Evolutionary conservation across 2,329 filamentous ascomycete genomes (phyloP).

Genomic region (Hymenoscyphus salicellus): DNA sequence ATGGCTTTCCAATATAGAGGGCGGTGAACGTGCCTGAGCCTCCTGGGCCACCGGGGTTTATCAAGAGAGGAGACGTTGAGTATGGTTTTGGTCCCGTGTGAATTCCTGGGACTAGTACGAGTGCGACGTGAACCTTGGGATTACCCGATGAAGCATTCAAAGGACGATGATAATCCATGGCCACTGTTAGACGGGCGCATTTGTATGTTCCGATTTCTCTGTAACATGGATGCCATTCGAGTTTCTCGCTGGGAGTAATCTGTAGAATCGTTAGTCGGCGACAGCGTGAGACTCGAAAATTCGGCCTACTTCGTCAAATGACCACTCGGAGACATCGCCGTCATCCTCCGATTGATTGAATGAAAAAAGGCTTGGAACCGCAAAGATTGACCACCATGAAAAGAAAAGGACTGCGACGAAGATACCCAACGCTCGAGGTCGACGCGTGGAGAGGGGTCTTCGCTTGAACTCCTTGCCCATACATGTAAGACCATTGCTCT

Average conservation of each 20-base stretch:
- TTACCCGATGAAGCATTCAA: constrained; percentile 35
- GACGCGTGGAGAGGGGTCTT: background rate
- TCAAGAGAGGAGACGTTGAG: constrained; percentile 40
- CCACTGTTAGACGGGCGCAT: constrained; percentile 46
- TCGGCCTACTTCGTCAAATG: constrained; percentile 3
- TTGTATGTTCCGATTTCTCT: constrained; percentile 26
- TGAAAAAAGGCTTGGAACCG: constrained; percentile 1
- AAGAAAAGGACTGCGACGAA: background rate
- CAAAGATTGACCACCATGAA: constrained; percentile 2
- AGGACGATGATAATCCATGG: constrained; percentile 47
- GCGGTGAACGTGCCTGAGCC: constrained; percentile 18
- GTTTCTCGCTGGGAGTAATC: constrained; percentile 45
- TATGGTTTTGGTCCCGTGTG: constrained; percentile 28
- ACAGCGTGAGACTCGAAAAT: background rate
- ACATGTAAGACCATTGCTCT: no score
- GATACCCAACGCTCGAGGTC: background rate
- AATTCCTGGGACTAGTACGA: constrained; percentile 27
- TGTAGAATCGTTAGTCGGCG: constrained; percentile 18
- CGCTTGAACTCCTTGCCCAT: background rate
- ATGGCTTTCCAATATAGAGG: constrained; percentile 29
- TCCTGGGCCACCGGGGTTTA: constrained; percentile 27
- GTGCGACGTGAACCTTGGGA: constrained; percentile 32
- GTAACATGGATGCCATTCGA: constrained; percentile 46
- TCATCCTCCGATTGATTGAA: background rate
- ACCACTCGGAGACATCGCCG: background rate